Base-by-base conservation (phyloP, 306 rosid species). In the Carpinus fangiana region DNA sequence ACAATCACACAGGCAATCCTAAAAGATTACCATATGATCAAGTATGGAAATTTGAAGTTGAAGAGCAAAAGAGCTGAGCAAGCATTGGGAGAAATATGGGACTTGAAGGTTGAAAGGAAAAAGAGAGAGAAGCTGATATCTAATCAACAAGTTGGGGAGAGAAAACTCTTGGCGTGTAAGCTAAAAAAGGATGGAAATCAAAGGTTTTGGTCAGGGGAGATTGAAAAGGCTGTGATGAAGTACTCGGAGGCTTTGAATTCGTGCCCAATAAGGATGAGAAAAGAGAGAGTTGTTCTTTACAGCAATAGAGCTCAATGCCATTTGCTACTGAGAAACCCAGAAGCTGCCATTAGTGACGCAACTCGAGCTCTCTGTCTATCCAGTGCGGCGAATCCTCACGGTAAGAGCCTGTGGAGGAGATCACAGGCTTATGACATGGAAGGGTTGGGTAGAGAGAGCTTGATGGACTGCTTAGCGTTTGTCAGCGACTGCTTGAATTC, bases 291-390 rank as follows among this genome's bases (percentile, higher is more conserved):
- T 16, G 97, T 90, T 73, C 83, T 92, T 43, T 77, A 92, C 69
- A 90, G 97, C 83, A 92, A 90, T 23, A 87, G 90, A 84, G 91
- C 88, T 52, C 97, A 92, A 75, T 90, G 97, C 79, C 72, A 81
- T 84, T 84, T 92, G 53, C 68, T 90, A 64, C 68, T 82, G 75
- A 71, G 79, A 75, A 76, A 88, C 18, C 81, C 90, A 48, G 90
- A 86, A 3, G 84, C 82, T 4, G 91, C 90, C 71, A 72, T 92
- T 36, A 85, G 94, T 13, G 94, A 92, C 50, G 18, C 92, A n/a
- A 90, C 94, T 7, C 71, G 88, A 76, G 93, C 94, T 76, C 38
- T 92, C 46, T 86, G 97, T 43, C 65, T 92, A 48, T 85, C 90
- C 34, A 82, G 81, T 73, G 77, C 31, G 72, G 81, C 51, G 72